Conservation (phyloP, 805 yeast species). For the Ogataea thermomethanolica region DNA sequence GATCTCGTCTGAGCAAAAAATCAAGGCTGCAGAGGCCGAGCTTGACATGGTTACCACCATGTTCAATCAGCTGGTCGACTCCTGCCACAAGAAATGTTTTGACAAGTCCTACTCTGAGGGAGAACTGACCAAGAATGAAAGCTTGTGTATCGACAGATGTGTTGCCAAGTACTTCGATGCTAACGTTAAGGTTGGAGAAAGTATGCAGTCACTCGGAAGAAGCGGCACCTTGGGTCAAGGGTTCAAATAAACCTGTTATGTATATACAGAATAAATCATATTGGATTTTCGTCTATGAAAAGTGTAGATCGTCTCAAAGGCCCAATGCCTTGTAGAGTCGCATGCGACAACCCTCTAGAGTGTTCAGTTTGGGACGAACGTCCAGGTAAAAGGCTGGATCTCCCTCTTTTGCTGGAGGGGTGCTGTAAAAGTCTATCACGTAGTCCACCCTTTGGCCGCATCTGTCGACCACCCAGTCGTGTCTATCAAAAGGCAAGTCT, state of each 20-base stretch:
- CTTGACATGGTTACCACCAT: constrained; percentile 95
- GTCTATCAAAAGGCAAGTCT: constrained; percentile 88
- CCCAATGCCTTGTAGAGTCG: constrained; percentile 66
- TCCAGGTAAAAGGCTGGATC: constrained; percentile 68
- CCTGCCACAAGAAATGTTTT: constrained; percentile 87
- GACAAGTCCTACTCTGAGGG: constrained; percentile 62
- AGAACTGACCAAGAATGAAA: constrained; percentile 74
- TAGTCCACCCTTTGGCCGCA: constrained; percentile 84
- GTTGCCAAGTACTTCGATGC: constrained; percentile 93
- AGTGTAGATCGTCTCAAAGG: constrained; percentile 15
- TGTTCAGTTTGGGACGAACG: constrained; percentile 87
- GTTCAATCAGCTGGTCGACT: constrained; percentile 88
- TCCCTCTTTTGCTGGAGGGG: constrained; percentile 34
- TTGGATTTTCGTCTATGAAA: background rate
- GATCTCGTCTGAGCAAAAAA: constrained; percentile 68
- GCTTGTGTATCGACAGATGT: constrained; percentile 90
- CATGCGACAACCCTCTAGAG: constrained; percentile 74
- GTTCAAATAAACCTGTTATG: constrained; percentile 8
- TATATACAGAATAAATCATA: constrained; percentile 11
- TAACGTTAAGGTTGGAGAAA: constrained; percentile 90
- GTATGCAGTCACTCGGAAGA: constrained; percentile 38
- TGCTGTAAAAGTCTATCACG: constrained; percentile 82
- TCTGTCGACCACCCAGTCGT: constrained; percentile 87
- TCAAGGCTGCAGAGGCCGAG: constrained; percentile 93
- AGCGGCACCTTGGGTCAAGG: constrained; percentile 31